phyloP scores from a whole-genome alignment of 2,329 filamentous ascomycete genomes.

The Neopestalotiopsis rosae region DNA sequence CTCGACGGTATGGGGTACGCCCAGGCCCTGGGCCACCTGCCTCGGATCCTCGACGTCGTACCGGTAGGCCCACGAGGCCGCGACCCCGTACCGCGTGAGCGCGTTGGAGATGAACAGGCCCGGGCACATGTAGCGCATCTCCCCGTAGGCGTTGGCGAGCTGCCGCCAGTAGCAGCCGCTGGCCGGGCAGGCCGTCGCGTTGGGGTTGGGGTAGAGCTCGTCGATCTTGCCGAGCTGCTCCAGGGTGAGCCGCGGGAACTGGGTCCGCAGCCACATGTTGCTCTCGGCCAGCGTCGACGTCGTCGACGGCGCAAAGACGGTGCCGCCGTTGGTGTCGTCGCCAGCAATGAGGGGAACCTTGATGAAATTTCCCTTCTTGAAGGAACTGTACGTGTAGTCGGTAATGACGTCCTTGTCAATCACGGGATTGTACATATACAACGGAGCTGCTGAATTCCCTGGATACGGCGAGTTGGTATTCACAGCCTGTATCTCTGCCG shows the following conservation, averaged over 20 bases:
- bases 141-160: slow-evolving; percentile 63
- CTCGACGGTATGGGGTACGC: slow-evolving; percentile 73
- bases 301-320: slow-evolving; percentile 59
- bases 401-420: slow-evolving; percentile 59
- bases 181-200: slow-evolving; percentile 48
- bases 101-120: slow-evolving; percentile 58
- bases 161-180: slow-evolving; percentile 64
- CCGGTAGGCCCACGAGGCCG: slow-evolving; percentile 68
- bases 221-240: slow-evolving; percentile 58
- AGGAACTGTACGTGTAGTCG: slow-evolving; percentile 55
- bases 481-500: slow-evolving; percentile 45
- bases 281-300: slow-evolving; percentile 53
- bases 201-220: slow-evolving; percentile 58
- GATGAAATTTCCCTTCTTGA: slow-evolving; percentile 54
- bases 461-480: slow-evolving; percentile 48
- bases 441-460: slow-evolving; percentile 40
- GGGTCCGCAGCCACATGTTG: slow-evolving; percentile 60
- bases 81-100: slow-evolving; percentile 37
- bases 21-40: slow-evolving; percentile 58
- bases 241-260: slow-evolving; percentile 61
- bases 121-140: slow-evolving; percentile 70
- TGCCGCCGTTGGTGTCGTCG: slow-evolving; percentile 70
- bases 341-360: slow-evolving; percentile 60
- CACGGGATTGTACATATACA: slow-evolving; percentile 60
- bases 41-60: slow-evolving; percentile 69